Evolutionary conservation across 805 yeast genomes (phyloP).

Genomic region (Teunomyces stri): DNA sequence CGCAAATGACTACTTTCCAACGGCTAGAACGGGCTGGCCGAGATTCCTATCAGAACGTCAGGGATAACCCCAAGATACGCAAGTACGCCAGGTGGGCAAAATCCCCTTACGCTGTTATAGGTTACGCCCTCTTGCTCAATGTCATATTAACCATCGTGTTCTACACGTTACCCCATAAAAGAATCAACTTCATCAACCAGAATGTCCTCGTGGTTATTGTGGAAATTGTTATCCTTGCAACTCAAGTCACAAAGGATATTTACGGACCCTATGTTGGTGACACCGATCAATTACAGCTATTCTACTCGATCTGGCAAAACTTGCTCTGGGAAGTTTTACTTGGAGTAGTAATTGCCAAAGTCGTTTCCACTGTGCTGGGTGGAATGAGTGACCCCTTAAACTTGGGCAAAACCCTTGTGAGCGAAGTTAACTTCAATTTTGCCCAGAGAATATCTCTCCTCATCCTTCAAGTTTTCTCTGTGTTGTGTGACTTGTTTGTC

Average conservation of each 20-base stretch:
- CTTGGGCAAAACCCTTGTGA: neutral
- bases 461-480: neutral
- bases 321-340: neutral
- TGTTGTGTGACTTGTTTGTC: conserved; percentile 2
- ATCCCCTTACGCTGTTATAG: neutral
- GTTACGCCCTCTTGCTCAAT: conserved; percentile 1
- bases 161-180: neutral
- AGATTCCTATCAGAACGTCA: neutral
- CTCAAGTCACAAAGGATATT: neutral
- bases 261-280: neutral
- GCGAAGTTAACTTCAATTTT: neutral
- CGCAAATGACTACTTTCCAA: neutral
- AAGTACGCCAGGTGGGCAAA: neutral
- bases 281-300: neutral
- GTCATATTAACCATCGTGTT: conserved; percentile 1
- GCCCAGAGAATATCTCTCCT: conserved; percentile 1
- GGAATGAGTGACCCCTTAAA: conserved; percentile 1
- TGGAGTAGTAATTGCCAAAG: neutral
- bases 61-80: neutral
- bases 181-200: neutral
- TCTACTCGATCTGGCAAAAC: neutral
- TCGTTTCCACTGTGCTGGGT: conserved; percentile 1
- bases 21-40: neutral
- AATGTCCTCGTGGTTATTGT: neutral
- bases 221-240: neutral